Percentiles rank a stretch among this genome's conserved stretches.
These are phyloP conservation scores for Saitozyma sp. DNA, from an alignment of 768 basidiomycete species.

Conservation along the genomic window DNA sequence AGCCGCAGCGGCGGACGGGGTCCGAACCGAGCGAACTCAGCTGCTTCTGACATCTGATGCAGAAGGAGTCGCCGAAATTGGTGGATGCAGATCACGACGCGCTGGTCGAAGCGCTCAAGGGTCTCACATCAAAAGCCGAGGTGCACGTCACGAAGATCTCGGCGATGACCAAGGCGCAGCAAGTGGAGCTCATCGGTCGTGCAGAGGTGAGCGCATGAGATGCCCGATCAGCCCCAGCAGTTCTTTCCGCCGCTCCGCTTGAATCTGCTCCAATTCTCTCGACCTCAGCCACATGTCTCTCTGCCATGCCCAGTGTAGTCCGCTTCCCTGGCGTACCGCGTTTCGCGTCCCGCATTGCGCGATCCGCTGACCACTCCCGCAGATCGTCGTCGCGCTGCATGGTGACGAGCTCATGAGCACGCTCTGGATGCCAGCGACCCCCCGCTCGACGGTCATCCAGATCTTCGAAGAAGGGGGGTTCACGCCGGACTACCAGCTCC, in stretches of 20 bases:
- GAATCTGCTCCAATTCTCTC: too few species aligned
- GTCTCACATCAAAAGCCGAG: slow-evolving; percentile 41
- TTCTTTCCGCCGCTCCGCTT: too few species aligned
- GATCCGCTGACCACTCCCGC: not conserved
- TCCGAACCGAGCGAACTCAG: too few species aligned
- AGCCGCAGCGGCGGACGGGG: not conserved
- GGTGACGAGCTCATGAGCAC: slow-evolving; percentile 34
- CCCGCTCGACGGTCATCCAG: slow-evolving; percentile 39
- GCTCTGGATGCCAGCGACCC: slow-evolving; percentile 45
- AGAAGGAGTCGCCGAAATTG: slow-evolving; percentile 39
- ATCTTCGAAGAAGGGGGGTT: slow-evolving; percentile 45
- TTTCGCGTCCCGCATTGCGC: not conserved
- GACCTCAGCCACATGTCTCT: not conserved
- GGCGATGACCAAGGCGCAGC: slow-evolving; percentile 33
- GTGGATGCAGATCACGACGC: slow-evolving; percentile 24
- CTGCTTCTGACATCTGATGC: not conserved
- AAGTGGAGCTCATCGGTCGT: slow-evolving; percentile 37
- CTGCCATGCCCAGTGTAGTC: not conserved
- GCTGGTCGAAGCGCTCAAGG: slow-evolving; percentile 40
- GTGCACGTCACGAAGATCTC: slow-evolving; percentile 44
- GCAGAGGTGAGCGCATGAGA: slow-evolving; percentile 27
- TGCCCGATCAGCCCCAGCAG: too few species aligned
- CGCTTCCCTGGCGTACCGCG: not conserved
- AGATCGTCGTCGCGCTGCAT: slow-evolving; percentile 45
- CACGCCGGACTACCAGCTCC: slow-evolving; percentile 39